Percentiles rank a stretch among this genome's conserved stretches.
phyloP scores from a whole-genome alignment of 1,284 basidiomycete genomes.

The Termitomyces sp. region DNA sequence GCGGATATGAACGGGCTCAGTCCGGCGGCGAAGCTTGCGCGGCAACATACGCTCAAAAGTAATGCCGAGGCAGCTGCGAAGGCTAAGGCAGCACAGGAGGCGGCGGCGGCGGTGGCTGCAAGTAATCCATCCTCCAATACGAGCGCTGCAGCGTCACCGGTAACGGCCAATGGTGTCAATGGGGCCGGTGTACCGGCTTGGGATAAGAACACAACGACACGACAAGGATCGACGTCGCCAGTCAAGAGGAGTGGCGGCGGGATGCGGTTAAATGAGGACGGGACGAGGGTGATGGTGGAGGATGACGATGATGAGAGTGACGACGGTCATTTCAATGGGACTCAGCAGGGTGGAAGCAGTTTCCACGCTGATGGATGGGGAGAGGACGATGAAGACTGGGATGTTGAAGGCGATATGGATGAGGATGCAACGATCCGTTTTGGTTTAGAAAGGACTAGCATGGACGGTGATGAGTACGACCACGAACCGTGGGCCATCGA shows the following conservation, averaged over 20 bases:
- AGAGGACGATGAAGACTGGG: constrained; percentile 61
- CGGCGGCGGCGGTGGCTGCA: constrained; percentile 24
- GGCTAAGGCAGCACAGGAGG: constrained; percentile 54
- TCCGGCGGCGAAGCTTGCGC: constrained; percentile 87
- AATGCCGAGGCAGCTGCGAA: constrained; percentile 78
- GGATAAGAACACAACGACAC: constrained; percentile 75
- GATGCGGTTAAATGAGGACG: constrained; percentile 57
- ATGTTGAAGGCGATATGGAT: constrained; percentile 65
- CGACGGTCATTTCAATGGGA: constrained; percentile 37
- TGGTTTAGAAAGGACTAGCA: constrained; percentile 37
- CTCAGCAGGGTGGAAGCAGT: constrained; percentile 26
- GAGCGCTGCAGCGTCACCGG: constrained; percentile 18
- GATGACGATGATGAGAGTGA: constrained; percentile 65
- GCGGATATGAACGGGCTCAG: constrained; percentile 74
- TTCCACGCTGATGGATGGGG: constrained; percentile 60
- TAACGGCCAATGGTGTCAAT: constrained; percentile 20
- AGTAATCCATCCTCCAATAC: constrained; percentile 7
- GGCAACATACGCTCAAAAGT: constrained; percentile 83
- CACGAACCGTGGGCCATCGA: constrained; percentile 72
- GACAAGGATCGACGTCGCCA: constrained; percentile 39
- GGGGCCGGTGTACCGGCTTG: constrained; percentile 58
- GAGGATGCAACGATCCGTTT: constrained; percentile 75
- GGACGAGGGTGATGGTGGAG: constrained; percentile 62
- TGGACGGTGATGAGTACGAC: constrained; percentile 49
- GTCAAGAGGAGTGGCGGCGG: constrained; percentile 34